Evolutionary conservation across 75 land plant species (phyloP).

Genomic region (Pinus taeda): DNA sequence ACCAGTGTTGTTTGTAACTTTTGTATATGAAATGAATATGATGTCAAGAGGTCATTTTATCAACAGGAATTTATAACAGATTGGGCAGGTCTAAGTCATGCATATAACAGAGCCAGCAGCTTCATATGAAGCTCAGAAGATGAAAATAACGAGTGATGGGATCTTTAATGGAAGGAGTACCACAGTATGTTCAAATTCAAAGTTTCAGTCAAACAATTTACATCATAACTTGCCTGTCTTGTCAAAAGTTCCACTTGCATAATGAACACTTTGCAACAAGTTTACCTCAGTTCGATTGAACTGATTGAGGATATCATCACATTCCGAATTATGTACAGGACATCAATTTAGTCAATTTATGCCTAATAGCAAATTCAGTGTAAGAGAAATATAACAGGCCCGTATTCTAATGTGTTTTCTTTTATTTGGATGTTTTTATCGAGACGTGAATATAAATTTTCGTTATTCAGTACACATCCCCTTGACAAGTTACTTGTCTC

Average conservation of each 20-base stretch:
- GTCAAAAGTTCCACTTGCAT: neutral
- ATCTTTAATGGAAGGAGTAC: neutral
- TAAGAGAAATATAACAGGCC: neutral
- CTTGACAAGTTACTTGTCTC: too few relatives aligned
- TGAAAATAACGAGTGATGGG: neutral
- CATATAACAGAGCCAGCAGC: neutral
- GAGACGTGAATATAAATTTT: too few relatives aligned
- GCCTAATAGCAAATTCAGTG: neutral
- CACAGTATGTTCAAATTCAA: too few relatives aligned
- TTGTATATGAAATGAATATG: neutral
- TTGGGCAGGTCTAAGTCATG: neutral
- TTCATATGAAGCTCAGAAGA: neutral
- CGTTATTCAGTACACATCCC: too few relatives aligned
- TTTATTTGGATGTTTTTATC: neutral
- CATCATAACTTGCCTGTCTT: too few relatives aligned
- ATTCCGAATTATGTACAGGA: neutral
- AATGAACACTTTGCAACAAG: neutral
- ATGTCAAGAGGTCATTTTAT: neutral
- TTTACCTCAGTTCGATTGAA: neutral
- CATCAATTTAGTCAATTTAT: neutral
- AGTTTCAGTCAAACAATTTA: too few relatives aligned
- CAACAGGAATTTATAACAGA: neutral
- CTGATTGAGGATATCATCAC: neutral
- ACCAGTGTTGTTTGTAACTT: conserved; percentile 4
- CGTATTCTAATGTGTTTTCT: neutral